Evolutionary conservation across 139 green algal genomes (phyloP).

Genomic region (Chlamydomonas schloesseri): DNA sequence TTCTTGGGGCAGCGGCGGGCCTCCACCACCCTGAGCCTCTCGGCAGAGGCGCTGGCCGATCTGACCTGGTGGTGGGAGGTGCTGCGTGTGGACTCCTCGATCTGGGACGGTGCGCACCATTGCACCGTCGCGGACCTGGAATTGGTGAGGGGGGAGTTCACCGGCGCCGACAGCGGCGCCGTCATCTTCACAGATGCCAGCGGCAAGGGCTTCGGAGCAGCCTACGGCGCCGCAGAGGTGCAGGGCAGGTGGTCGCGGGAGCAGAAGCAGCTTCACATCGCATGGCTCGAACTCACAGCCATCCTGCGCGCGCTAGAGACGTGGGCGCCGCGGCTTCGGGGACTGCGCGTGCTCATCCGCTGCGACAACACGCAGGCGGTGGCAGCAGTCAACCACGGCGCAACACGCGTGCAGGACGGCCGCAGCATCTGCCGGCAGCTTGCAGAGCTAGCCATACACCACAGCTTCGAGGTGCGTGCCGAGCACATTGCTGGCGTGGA

Average conservation of each 20-base stretch:
- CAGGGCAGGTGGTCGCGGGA: not conserved
- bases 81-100: not conserved
- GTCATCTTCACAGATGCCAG: conserved; percentile 37
- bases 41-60: not conserved
- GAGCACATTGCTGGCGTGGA: no score
- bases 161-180: not conserved
- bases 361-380: no score
- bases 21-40: not conserved
- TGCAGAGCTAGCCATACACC: not conserved
- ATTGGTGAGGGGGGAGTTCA: conserved; percentile 22
- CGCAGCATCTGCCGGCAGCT: not conserved
- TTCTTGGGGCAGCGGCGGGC: not conserved
- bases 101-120: not conserved
- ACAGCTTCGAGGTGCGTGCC: no score
- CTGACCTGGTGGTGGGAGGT: not conserved
- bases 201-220: not conserved
- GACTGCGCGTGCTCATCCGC: not conserved
- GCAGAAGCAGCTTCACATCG: conserved; percentile 3
- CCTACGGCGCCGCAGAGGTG: not conserved
- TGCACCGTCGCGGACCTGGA: not conserved
- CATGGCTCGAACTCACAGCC: not conserved
- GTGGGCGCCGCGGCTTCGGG: not conserved
- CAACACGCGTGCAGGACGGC: not conserved
- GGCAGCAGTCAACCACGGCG: not conserved
- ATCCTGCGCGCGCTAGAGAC: not conserved